Evolutionary conservation across 371 early-diverging fungal species (phyloP), one percentile per base, ranked within the genome.

Genomic region (Basidiobolus meristosporus): DNA sequence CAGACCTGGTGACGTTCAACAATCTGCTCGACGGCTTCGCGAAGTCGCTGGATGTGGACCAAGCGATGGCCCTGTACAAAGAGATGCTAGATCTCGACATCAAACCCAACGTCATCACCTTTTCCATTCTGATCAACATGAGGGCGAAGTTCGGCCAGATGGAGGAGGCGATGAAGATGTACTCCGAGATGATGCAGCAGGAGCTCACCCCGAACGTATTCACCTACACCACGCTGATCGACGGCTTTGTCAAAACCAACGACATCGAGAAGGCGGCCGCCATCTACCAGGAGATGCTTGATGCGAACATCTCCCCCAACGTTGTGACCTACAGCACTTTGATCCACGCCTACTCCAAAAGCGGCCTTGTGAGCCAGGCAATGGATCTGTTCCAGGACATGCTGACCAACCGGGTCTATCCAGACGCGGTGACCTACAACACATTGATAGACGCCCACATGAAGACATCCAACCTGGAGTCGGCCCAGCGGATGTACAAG

Each of bases 271-370:
- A 39, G 14, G 34, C 45, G 14, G 17, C 34, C 6, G 17, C 3
- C 7, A 31, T 39, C 19, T 44, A 44, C 36, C 45, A 44, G 36
- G 20, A 38, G 14, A 44, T 44, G 45, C 33, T 44, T 10, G 7
- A 16, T 11, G 19, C 31, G 18, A 15, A 32, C 18, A 39, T 44
- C 17, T 33, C 38, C 23, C 45, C 45, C 7, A 44, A 39, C 20
- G 33, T 32, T 2, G 15, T 28, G 1, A 44, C 45, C 9, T 44
- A 38, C 28, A 39, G 39, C 6, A 35, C 22, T 11, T 14, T 44
- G 12, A 20, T 44, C 16, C 28, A 39, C 29, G 45, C 39, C 15
- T 39, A 11, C 17, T 30, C 33, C 10, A 32, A 39, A 9, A 31
- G 30, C 15, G 39, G 40, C 1, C n/a, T n/a, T n/a, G n/a, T n/a